Evolutionary conservation across 192 early-diverging fungal species (phyloP).

Genomic region (Coemansia sp.): DNA sequence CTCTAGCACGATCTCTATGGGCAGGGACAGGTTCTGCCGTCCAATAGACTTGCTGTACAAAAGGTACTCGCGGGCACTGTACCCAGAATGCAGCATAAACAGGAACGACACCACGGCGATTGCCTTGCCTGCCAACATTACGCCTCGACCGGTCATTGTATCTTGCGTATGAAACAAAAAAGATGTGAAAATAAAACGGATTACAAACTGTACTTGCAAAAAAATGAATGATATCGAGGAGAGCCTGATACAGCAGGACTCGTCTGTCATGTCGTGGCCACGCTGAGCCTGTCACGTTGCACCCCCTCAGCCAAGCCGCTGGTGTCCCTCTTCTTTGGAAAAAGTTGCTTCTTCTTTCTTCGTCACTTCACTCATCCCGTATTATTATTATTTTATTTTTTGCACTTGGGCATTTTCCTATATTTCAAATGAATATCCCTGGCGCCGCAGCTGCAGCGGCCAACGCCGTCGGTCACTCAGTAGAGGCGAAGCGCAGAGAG

Average conservation of each 20-base stretch:
- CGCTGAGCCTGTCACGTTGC: constrained; percentile 2
- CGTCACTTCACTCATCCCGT: not conserved
- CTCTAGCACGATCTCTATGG: constrained; percentile 46
- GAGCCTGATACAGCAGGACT: not conserved
- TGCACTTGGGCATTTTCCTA: not conserved
- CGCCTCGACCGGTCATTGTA: constrained; percentile 8
- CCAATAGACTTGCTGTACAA: constrained; percentile 51
- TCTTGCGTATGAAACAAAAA: not conserved
- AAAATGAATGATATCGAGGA: not conserved
- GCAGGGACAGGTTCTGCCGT: constrained; percentile 36
- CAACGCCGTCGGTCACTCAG: constrained; percentile 15
- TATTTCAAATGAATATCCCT: constrained; percentile 30
- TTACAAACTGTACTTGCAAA: not conserved
- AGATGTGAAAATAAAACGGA: not conserved
- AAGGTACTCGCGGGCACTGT: constrained; percentile 48
- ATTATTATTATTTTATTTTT: constrained; percentile 9
- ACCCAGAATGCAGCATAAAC: constrained; percentile 50
- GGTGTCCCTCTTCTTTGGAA: not conserved
- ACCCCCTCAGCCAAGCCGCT: not conserved
- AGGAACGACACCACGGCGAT: constrained; percentile 40
- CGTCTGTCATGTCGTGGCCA: not conserved
- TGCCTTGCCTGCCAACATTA: constrained; percentile 31
- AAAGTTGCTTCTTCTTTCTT: not conserved
- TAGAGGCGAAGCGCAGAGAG: constrained; percentile 40
- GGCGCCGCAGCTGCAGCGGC: constrained; percentile 10